Evolutionary conservation across 371 early-diverging fungal species (phyloP).

Genomic region (Saksenaea oblongispora): DNA sequence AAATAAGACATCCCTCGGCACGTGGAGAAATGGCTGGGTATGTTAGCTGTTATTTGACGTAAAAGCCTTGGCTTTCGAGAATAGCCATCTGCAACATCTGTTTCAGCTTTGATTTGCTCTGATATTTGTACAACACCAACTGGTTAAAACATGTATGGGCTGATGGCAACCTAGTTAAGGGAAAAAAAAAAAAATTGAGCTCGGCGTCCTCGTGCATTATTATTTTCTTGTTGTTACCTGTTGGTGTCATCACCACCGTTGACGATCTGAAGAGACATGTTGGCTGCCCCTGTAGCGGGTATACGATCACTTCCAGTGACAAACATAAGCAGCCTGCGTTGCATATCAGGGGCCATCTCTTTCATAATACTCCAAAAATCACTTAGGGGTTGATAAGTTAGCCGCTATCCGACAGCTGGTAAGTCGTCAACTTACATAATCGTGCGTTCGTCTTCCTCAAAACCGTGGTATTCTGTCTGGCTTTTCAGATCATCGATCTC

Average conservation of each 20-base stretch:
- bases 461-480: constrained; percentile 84
- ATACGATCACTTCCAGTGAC: constrained; percentile 97
- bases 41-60: constrained; percentile 60
- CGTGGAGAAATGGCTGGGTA: background rate
- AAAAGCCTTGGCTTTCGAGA: constrained; percentile 89
- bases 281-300: constrained; percentile 87
- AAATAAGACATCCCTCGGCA: background rate
- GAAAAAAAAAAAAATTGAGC: constrained; percentile 14
- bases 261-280: constrained; percentile 76
- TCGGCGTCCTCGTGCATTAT: too few species aligned
- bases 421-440: constrained; percentile 36
- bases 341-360: constrained; percentile 66
- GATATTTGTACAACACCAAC: constrained; percentile 81
- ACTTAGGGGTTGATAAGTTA: constrained; percentile 16
- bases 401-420: background rate
- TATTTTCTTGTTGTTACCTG: constrained; percentile 34
- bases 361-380: constrained; percentile 92
- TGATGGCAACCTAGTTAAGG: constrained; percentile 68
- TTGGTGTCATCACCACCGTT: constrained; percentile 72
- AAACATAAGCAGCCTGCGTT: constrained; percentile 87
- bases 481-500: constrained; percentile 78
- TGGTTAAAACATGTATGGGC: constrained; percentile 99
- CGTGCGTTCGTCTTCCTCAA: constrained; percentile 60
- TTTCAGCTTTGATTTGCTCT: constrained; percentile 75
- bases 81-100: constrained; percentile 86